Evolutionary conservation across 2,329 filamentous ascomycete genomes (phyloP), one percentile per base, ranked within the genome.

Genomic region (Sclerotinia nivalis): DNA sequence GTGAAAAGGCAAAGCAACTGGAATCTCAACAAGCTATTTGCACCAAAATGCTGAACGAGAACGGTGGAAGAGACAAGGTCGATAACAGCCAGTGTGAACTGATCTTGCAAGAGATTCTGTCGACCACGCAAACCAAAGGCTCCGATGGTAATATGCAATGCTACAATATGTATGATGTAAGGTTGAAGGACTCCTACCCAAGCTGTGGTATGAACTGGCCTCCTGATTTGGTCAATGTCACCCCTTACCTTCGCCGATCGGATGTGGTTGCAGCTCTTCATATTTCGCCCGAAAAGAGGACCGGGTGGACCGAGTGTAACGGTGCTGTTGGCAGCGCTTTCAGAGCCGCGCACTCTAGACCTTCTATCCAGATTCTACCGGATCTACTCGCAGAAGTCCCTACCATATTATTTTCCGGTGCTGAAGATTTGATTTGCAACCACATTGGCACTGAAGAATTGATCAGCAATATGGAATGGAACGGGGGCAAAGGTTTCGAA

Each of bases 161-260:
- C 80, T 80, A 89, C 79, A 99, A 99, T 82, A 97, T 98, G 93
- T 99, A 99, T 80, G 96, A 99, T 79, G 87, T 98, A 67, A 92
- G 95, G 60, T 85, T 97, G 60, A 89, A 85, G 73, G 96, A 99
- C 80, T 83, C 83, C 9, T 93, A 88, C 80, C 91, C 92, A 6
- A 91, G 90, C 72, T 99, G 96, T 80, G 96, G 96, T 74, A 97
- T 97, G 94, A 95, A 93, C 82, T 99, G 96, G 96, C 96, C 96
- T 45, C 91, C 93, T 73, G 96, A 99, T 81, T 84, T 99, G 77
- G 80, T 81, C 60, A 79, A 86, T 64, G 87, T 99, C 31, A 92
- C 88, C 8, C 93, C 93, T 0, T 99, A 98, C 80, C 87, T 99
- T 66, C 91, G 92, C 70, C 89, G 90, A 69, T 77, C 84, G n/a